These are phyloP conservation scores for Lasiosphaeria ovina DNA, from an alignment of 495 filamentous ascomycete species.

Conservation along the genomic window DNA sequence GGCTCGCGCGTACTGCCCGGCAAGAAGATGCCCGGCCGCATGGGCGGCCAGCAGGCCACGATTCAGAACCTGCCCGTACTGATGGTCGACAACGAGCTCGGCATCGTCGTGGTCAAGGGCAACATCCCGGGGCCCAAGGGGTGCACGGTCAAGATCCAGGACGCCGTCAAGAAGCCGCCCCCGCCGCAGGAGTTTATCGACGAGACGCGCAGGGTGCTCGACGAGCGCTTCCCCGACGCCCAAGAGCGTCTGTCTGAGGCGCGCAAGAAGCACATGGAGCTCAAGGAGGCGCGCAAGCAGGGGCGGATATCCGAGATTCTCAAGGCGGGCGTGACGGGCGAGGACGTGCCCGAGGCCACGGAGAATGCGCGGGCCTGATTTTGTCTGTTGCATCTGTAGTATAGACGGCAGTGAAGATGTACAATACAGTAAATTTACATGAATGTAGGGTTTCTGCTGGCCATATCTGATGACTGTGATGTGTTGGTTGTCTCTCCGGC, in stretches of 20 bases:
- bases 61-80: conserved; percentile 87
- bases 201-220: conserved; percentile 29
- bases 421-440: too few relatives aligned
- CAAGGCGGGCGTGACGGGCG: conserved; percentile 13
- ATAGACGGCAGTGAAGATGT: not conserved
- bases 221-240: conserved; percentile 40
- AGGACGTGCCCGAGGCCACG: conserved; percentile 7
- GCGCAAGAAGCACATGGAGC: conserved; percentile 36
- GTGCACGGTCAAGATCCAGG: conserved; percentile 77
- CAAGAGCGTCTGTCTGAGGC: conserved; percentile 38
- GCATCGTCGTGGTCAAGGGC: conserved; percentile 84
- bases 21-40: conserved; percentile 95
- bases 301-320: conserved; percentile 32
- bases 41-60: conserved; percentile 85
- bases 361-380: conserved; percentile 11
- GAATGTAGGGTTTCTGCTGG: too few relatives aligned
- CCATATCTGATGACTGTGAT: too few relatives aligned
- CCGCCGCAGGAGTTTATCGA: conserved; percentile 54
- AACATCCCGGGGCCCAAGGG: conserved; percentile 82
- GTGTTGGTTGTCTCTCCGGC: too few relatives aligned
- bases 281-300: conserved; percentile 43
- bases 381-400: conserved; percentile 11
- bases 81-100: conserved; percentile 78
- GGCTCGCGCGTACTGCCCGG: conserved; percentile 90
- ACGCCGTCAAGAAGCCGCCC: conserved; percentile 89